Evolutionary conservation across 2,329 filamentous ascomycete species (phyloP), one percentile per base, ranked within the genome.

Genomic region (Sclerotinia trifoliorum): DNA sequence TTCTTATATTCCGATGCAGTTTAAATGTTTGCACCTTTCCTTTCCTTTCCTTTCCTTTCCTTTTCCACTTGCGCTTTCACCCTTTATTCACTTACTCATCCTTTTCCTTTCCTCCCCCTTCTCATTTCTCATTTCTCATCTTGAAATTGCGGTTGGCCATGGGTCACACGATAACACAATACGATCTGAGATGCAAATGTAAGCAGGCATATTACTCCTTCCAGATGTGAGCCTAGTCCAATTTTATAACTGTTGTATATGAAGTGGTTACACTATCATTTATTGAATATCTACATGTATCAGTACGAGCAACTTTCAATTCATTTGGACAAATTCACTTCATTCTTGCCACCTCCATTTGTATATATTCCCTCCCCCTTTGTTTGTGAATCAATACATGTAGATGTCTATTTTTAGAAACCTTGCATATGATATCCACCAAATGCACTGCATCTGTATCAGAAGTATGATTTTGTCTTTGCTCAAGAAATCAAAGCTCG

Each of bases 81-180:
- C 35, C 32, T 39, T 66, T 60, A 19, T 56, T 56, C 29, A 35
- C 19, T 11, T 29, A 35, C 29, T 56, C 11, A 56, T 19, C 17
- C 54, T 32, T 56, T 13, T 17, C 13, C 13, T 17, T 42, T 42
- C 49, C 32, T 15, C 4, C 13, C 17, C 62, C 52, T 54, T 42
- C 39, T 42, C 39, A 42, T 42, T 35, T 19, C 54, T n/a, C 21
- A 42, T 42, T 66, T 61, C 56, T 52, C 32, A 24, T 13, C 32
- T 52, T 8, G n/a, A 49, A 39, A 64, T 52, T 64, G 29, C 48
- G 21, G 35, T 51, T 42, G 17, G 32, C 17, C 21, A 61, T 49
- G 56, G 29, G 58, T 61, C 58, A 35, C 58, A 61, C 46, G 58
- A 61, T 61, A 49, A 24, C 58, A 61, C 58, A 24, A 49, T 49